Evolutionary conservation across 495 filamentous ascomycete species (phyloP).

Genomic region (Venustampulla echinocandica): DNA sequence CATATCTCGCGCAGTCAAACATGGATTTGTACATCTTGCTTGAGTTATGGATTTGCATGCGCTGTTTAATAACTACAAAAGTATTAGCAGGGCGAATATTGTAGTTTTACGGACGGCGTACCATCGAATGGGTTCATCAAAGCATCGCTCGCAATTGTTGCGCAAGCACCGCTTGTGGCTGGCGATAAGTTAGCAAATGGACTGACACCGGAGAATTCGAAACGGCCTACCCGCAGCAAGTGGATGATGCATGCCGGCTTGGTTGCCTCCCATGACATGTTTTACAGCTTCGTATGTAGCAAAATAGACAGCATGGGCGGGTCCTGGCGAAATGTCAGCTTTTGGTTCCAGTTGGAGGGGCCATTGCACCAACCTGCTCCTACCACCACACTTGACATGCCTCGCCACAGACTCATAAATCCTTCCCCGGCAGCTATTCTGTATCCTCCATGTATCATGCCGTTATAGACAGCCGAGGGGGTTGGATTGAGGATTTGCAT

Average conservation of each 20-base stretch:
- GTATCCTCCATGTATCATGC: constrained; percentile 83
- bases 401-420: constrained; percentile 85
- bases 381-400: constrained; percentile 90
- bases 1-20: constrained; percentile 70
- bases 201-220: constrained; percentile 6
- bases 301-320: constrained; percentile 96
- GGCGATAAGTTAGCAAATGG: constrained; percentile 12
- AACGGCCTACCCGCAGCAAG: constrained; percentile 64
- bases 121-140: constrained; percentile 99
- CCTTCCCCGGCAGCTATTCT: constrained; percentile 88
- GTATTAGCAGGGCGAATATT: constrained; percentile 16
- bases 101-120: constrained; percentile 33
- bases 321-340: constrained; percentile 48
- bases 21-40: constrained; percentile 71
- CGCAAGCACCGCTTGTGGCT: constrained; percentile 88
- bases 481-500: constrained; percentile 94
- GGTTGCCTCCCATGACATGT: constrained; percentile 88
- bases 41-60: constrained; percentile 98
- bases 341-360: constrained; percentile 6
- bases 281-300: constrained; percentile 96
- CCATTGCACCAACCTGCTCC: constrained; percentile 68
- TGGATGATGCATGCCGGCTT: constrained; percentile 81
- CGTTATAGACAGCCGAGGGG: constrained; percentile 77
- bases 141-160: constrained; percentile 93
- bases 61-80: constrained; percentile 89